phyloP scores from a whole-genome alignment of 73 alveolate genomes.

The Tetrahymena borealis region DNA sequence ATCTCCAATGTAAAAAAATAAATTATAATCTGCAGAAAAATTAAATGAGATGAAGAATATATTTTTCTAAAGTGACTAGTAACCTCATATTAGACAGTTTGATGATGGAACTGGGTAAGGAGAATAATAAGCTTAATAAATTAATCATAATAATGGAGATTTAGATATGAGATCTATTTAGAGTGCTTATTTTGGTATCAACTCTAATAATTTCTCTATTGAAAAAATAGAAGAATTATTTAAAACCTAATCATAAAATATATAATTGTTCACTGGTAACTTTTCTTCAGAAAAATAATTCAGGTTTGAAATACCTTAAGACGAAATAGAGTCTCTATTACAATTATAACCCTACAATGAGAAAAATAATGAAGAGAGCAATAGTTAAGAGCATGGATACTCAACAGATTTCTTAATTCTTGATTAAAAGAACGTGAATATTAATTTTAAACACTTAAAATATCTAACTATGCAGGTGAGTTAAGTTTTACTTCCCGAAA shows the following conservation, averaged over 20 bases:
- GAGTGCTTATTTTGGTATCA: not conserved
- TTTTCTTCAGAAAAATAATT: not conserved
- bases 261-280: not conserved
- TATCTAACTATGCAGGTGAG: not conserved
- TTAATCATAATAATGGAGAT: not conserved
- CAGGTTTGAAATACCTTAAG: not conserved
- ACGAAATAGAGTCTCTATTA: not conserved
- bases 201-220: not conserved
- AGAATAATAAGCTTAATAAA: not conserved
- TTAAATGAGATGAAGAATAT: not conserved
- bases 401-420: not conserved
- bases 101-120: not conserved
- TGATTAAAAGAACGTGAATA: not conserved
- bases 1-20: not conserved
- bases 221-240: not conserved
- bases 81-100: not conserved
- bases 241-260: not conserved
- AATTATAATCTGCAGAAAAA: not conserved
- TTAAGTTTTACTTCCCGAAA: not conserved
- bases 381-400: not conserved
- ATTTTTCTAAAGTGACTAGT: not conserved
- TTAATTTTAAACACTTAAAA: not conserved
- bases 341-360: not conserved
- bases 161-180: not conserved
- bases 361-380: not conserved